phyloP scores from a whole-genome alignment of 352 stramenopile species.

The Phytophthora agathidicida region DNA sequence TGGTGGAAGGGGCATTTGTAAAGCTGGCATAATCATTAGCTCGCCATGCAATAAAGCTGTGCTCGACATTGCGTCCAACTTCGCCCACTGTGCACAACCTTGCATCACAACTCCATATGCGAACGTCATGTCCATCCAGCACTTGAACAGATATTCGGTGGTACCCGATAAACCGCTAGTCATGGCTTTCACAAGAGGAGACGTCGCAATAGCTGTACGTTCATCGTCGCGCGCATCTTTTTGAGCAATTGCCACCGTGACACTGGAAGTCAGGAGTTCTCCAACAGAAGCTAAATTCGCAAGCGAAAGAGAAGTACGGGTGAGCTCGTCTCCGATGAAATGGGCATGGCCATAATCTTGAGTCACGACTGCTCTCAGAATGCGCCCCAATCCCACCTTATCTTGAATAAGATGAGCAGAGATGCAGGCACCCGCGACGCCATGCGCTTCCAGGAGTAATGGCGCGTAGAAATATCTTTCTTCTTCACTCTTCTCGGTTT shows the following conservation, averaged over 20 bases:
- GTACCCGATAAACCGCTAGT: conserved; percentile 46
- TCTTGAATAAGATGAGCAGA: conserved; percentile 67
- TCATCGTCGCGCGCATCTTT: conserved; percentile 32
- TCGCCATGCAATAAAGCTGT: conserved; percentile 17
- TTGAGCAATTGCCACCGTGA: conserved; percentile 34
- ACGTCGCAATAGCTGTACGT: conserved; percentile 19
- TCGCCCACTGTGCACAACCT: conserved; percentile 41
- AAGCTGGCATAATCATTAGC: conserved; percentile 31
- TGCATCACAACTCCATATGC: conserved; percentile 57
- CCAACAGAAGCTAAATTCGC: conserved; percentile 70
- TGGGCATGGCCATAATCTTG: conserved; percentile 70
- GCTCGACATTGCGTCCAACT: conserved; percentile 14
- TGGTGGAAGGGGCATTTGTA: conserved; percentile 39
- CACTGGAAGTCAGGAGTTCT: conserved; percentile 55
- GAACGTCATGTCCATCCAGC: conserved; percentile 58
- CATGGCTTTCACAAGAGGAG: conserved; percentile 64
- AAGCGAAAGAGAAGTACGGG: conserved; percentile 55
- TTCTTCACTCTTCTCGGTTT: conserved; percentile 25
- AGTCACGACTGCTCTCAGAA: conserved; percentile 63
- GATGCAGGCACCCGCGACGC: conserved; percentile 59
- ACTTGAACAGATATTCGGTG: conserved; percentile 51
- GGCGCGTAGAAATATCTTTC: conserved; percentile 60
- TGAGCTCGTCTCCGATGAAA: conserved; percentile 67
- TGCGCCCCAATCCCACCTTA: conserved; percentile 69
- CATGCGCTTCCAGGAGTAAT: conserved; percentile 73